Base-by-base conservation (phyloP, 148 eudicot genomes). In the Nepenthes gracilis region DNA sequence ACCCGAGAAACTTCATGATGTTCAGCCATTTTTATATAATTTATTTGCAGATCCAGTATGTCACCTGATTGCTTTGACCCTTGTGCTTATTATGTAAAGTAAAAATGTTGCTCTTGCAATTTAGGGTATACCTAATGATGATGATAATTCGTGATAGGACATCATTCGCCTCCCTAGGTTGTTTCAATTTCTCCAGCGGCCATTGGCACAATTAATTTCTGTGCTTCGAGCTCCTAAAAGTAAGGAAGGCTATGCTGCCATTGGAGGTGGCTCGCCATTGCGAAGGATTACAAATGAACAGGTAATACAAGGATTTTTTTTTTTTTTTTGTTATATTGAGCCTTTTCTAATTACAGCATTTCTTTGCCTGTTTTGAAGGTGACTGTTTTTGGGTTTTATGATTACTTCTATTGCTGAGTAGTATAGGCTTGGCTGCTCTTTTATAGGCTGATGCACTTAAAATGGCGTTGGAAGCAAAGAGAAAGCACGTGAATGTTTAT, bases 21-120 rank as follows among this genome's bases (percentile, higher is more conserved):
- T 93, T 72, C 96, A 93, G 67, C 98, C 96, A 2, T 93, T 93
- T 74, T 72, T 93, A 69, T 93, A 55, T 66, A 93, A 93, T 75
- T 76, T 93, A 58, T 93, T 93, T 88, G 98, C 98, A 33, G 98
- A 93, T 66, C 98, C 98, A 36, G 98, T 93, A 88, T 67, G 85
- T 70, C 64, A 33, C 38, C 58, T 48, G 2, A 43, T 10, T 54
- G 58, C 35, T 40, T 38, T 66, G 12, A 8, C 50, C 47, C 34
- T 60, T 43, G 13, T 54, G 45, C 1, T 34, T 43, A 33, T 2
- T 33, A 14, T 8, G 36, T 43, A 15, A 33, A 38, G 61, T 13
- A 2, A 38, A 48, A 38, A 49, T 1, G 12, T 3, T 5, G 2
- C 10, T n/a, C 13, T 49, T 49, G 53, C 53, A 2, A n/a, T 11